Conservation (phyloP, 768 basidiomycete genomes). For the Boletus speciosus region DNA sequence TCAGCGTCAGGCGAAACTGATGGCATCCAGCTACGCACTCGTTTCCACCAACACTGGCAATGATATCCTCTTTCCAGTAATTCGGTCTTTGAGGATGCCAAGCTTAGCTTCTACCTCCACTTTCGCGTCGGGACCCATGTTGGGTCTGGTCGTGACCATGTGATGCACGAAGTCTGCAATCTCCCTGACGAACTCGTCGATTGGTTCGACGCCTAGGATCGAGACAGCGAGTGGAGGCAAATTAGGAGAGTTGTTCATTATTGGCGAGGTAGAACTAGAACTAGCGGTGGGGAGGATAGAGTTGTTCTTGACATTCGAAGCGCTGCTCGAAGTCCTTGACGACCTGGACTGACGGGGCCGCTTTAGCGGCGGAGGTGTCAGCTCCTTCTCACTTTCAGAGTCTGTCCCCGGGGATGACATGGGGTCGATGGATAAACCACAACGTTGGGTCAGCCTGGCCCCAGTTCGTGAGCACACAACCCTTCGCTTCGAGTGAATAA, state of each 20-base stretch:
- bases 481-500: slow-evolving; percentile 3
- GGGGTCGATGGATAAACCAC: slow-evolving; percentile 13
- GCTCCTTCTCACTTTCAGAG: slow-evolving; percentile 27
- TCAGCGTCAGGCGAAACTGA: slow-evolving; percentile 2
- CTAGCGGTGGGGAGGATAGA: slow-evolving; percentile 5
- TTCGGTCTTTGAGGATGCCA: slow-evolving; percentile 64
- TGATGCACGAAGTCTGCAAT: slow-evolving; percentile 86
- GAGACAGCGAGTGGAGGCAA: slow-evolving; percentile 71
- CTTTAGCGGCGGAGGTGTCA: slow-evolving; percentile 34
- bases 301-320: slow-evolving; percentile 23
- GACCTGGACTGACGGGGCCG: slow-evolving; percentile 36
- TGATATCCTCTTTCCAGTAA: slow-evolving; percentile 51
- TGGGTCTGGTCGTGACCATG: slow-evolving; percentile 56
- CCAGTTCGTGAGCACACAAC: not conserved
- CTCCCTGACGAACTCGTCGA: slow-evolving; percentile 91
- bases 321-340: slow-evolving; percentile 21
- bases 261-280: slow-evolving; percentile 13
- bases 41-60: slow-evolving; percentile 81
- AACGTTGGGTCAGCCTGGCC: not conserved
- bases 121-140: slow-evolving; percentile 43
- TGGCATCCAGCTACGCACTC: slow-evolving; percentile 49
- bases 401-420: slow-evolving; percentile 29
- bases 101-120: slow-evolving; percentile 93
- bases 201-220: slow-evolving; percentile 84
- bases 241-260: slow-evolving; percentile 25